Conservation (phyloP, 1,284 basidiomycete genomes). For the Wallemia mellicola region DNA sequence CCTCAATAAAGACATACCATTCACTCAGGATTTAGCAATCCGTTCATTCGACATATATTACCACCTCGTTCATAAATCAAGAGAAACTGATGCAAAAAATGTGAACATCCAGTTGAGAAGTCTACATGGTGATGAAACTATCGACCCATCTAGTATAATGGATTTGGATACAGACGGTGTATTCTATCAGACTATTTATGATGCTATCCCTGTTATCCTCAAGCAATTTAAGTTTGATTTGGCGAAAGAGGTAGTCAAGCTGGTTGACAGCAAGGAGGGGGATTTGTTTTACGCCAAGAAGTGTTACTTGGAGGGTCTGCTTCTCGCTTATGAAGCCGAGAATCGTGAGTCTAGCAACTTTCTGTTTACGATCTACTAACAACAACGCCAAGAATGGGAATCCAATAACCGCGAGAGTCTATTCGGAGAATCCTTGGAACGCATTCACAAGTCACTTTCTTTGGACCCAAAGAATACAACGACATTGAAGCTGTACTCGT, state of each 20-base stretch:
- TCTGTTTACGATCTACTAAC: not conserved
- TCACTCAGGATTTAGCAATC: not conserved
- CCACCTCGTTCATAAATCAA: not conserved
- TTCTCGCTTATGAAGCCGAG: not conserved
- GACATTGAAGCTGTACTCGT: not conserved
- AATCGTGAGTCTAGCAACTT: not conserved
- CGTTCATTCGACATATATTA: not conserved
- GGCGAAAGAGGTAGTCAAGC: not conserved
- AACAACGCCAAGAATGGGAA: not conserved
- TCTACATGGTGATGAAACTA: not conserved
- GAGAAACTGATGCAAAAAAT: not conserved
- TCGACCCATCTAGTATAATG: not conserved
- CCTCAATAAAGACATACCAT: not conserved
- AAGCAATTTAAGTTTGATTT: not conserved
- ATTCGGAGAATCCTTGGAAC: not conserved
- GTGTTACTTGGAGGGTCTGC: not conserved
- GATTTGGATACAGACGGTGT: not conserved
- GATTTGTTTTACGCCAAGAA: not conserved
- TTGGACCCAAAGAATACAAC: not conserved
- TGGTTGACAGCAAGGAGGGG: not conserved
- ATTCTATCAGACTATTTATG: not conserved
- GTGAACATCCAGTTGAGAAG: not conserved
- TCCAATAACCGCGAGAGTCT: not conserved
- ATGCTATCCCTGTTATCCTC: not conserved
- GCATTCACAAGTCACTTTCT: not conserved